These are phyloP conservation scores for Tolypocladium inflatum DNA, from an alignment of 2,329 filamentous ascomycete species.

Conservation along the genomic window DNA sequence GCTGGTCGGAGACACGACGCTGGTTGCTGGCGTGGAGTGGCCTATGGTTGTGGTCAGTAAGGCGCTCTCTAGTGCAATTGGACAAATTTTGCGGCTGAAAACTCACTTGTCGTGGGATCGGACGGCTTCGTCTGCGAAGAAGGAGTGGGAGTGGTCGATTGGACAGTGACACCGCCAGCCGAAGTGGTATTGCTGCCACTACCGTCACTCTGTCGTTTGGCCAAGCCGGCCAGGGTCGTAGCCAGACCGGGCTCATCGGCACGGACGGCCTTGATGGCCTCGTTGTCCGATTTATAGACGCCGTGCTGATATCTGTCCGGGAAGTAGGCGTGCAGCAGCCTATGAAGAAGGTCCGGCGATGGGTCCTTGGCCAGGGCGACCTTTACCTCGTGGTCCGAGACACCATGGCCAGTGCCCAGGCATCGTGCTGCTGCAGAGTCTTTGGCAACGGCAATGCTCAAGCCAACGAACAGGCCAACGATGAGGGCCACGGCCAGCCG, in stretches of 20 bases:
- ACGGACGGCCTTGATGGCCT: constrained; percentile 54
- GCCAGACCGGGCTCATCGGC: constrained; percentile 52
- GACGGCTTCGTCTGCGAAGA: background rate
- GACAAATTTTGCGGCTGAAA: background rate
- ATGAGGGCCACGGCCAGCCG: constrained; percentile 8
- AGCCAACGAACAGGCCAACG: constrained; percentile 15
- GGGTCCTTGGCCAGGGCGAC: constrained; percentile 16
- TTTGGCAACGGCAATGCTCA: constrained; percentile 11
- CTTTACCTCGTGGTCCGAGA: constrained; percentile 1
- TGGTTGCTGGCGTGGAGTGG: background rate
- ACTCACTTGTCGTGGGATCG: background rate
- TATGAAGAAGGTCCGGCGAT: constrained; percentile 52
- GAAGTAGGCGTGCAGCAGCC: constrained; percentile 54
- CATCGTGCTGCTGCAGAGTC: background rate
- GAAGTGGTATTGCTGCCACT: constrained; percentile 18
- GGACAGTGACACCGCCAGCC: background rate
- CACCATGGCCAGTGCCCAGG: background rate
- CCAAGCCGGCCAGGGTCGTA: constrained; percentile 53
- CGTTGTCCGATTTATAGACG: constrained; percentile 54
- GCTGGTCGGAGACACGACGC: constrained; percentile 1
- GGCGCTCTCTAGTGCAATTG: background rate
- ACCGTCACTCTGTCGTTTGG: constrained; percentile 44
- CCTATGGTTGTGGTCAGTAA: background rate
- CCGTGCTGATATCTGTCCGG: constrained; percentile 58
- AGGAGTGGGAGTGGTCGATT: background rate